phyloP scores from a whole-genome alignment of 2,329 filamentous ascomycete species.

The Aspergillus hortae region DNA sequence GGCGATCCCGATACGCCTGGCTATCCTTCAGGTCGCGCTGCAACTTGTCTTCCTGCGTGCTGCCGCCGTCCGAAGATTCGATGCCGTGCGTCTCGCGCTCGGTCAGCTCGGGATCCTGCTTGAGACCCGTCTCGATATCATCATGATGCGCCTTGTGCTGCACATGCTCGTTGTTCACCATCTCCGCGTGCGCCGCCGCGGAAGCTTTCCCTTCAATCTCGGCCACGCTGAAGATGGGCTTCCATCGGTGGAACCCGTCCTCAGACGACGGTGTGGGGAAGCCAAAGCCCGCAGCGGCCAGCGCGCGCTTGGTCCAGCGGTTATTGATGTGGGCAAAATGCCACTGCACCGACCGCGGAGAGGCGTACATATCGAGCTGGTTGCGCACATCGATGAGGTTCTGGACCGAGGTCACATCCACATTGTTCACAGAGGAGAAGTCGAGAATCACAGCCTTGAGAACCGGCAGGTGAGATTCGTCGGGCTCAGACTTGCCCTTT shows the following conservation, averaged over 20 bases:
- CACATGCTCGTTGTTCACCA: conserved; percentile 56
- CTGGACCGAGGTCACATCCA: conserved; percentile 90
- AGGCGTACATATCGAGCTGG: conserved; percentile 80
- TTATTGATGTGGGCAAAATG: conserved; percentile 93
- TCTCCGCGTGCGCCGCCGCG: conserved; percentile 66
- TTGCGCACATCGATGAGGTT: conserved; percentile 91
- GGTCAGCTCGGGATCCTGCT: conserved; percentile 26
- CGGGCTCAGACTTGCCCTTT: conserved; percentile 50
- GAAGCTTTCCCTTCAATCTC: conserved; percentile 72
- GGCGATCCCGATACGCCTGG: conserved; percentile 42
- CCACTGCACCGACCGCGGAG: conserved; percentile 84
- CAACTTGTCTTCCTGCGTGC: conserved; percentile 34
- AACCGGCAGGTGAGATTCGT: conserved; percentile 56
- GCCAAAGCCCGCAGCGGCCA: conserved; percentile 84
- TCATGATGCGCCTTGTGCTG: conserved; percentile 16
- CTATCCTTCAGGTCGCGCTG: conserved; percentile 47
- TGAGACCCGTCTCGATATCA: conserved; percentile 33
- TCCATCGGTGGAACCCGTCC: conserved; percentile 67
- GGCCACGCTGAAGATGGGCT: conserved; percentile 90
- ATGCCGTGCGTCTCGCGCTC: conserved; percentile 29
- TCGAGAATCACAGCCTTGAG: conserved; percentile 91
- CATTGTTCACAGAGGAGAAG: conserved; percentile 88
- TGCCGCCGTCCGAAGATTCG: conserved; percentile 28
- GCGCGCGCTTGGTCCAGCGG: conserved; percentile 88
- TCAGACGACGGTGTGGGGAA: conserved; percentile 62